phyloP scores from a whole-genome alignment of 2,329 filamentous ascomycete genomes.

The Phaeosphaeriaceae sp. region DNA sequence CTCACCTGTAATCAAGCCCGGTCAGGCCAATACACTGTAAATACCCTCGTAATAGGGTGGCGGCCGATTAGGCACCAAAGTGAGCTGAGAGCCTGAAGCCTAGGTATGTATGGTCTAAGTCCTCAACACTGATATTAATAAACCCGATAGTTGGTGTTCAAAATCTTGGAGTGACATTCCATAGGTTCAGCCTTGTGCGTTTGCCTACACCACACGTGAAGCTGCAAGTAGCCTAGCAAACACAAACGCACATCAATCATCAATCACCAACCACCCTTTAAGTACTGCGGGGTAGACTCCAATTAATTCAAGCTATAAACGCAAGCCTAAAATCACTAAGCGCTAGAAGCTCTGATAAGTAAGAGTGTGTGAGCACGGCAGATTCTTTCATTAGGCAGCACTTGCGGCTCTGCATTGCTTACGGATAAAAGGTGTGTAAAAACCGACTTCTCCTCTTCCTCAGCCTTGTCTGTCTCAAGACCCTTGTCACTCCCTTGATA shows the following conservation, averaged over 20 bases:
- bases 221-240: not conserved
- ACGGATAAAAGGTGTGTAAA: slow-evolving; percentile 18
- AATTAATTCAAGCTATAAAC: slow-evolving; percentile 1
- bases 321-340: slow-evolving; percentile 7
- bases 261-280: too few relatives aligned
- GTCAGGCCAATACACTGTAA: slow-evolving; percentile 12
- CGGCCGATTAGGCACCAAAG: slow-evolving; percentile 18
- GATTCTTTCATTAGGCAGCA: slow-evolving; percentile 7
- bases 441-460: not conserved
- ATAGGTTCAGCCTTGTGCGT: slow-evolving; percentile 13
- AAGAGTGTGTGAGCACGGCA: not conserved
- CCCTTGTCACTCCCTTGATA: not conserved
- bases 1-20: slow-evolving; percentile 4
- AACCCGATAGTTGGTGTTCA: not conserved
- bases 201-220: slow-evolving; percentile 1
- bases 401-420: slow-evolving; percentile 11
- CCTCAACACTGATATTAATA: slow-evolving; percentile 2
- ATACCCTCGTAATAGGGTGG: slow-evolving; percentile 2
- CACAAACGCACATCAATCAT: too few relatives aligned
- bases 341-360: not conserved
- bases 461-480: not conserved
- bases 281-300: slow-evolving; percentile 14
- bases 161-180: slow-evolving; percentile 1
- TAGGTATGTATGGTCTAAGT: slow-evolving; percentile 10
- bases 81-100: slow-evolving; percentile 11